Conservation (phyloP, 2,329 filamentous ascomycete species). For the Calycina herbarum region DNA sequence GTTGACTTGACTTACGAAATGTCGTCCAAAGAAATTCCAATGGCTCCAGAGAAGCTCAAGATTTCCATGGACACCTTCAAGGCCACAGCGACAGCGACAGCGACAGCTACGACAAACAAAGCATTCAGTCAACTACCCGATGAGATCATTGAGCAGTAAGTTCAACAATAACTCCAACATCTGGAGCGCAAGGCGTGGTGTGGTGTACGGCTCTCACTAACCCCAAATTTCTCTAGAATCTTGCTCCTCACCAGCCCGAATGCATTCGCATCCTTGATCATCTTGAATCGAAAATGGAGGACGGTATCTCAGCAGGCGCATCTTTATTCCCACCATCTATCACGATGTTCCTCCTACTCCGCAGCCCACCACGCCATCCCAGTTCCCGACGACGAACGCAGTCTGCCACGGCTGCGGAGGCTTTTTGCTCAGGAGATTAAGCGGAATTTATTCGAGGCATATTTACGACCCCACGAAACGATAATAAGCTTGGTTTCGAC, state of each 20-base stretch:
- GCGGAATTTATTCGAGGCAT: constrained; percentile 75
- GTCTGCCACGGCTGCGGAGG: constrained; percentile 60
- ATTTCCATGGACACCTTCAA: not conserved
- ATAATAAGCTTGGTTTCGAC: constrained; percentile 79
- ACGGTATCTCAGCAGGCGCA: constrained; percentile 61
- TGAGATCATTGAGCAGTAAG: constrained; percentile 70
- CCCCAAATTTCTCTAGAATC: constrained; percentile 49
- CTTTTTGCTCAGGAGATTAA: constrained; percentile 71
- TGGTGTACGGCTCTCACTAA: constrained; percentile 13
- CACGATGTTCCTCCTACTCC: constrained; percentile 59
- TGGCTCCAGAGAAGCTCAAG: not conserved
- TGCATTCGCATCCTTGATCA: constrained; percentile 64
- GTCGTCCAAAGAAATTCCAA: not conserved
- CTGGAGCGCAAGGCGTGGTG: constrained; percentile 12
- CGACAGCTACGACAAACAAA: not conserved
- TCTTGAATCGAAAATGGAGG: constrained; percentile 67
- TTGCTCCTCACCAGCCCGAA: constrained; percentile 59
- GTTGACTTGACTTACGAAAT: not conserved
- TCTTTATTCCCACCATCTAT: constrained; percentile 63
- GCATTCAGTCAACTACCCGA: constrained; percentile 50
- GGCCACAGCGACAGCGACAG: not conserved
- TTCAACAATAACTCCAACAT: constrained; percentile 22
- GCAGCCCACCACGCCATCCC: constrained; percentile 45
- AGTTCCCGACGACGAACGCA: constrained; percentile 45
- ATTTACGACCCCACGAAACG: constrained; percentile 68